Evolutionary conservation across 805 yeast species (phyloP).

Genomic region (Kodamaea neixiangensis): DNA sequence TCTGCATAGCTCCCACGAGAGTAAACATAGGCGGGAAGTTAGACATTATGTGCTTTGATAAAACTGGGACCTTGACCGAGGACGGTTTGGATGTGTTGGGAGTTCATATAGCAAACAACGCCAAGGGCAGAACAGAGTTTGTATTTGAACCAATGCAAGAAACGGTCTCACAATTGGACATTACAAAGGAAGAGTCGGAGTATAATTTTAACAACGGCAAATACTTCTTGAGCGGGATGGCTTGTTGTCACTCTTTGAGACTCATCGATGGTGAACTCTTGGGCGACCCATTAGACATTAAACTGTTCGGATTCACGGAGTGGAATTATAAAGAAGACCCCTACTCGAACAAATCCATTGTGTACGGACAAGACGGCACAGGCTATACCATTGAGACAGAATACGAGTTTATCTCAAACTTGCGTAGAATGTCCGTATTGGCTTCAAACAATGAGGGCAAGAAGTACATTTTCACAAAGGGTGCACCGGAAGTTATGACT

Average conservation of each 20-base stretch:
- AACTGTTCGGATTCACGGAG: slow-evolving; percentile 88
- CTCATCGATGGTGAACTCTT: slow-evolving; percentile 73
- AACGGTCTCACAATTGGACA: slow-evolving; percentile 18
- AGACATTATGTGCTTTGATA: slow-evolving; percentile 90
- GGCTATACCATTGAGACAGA: slow-evolving; percentile 42
- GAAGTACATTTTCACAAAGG: slow-evolving; percentile 64
- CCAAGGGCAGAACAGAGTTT: slow-evolving; percentile 40
- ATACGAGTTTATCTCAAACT: slow-evolving; percentile 81
- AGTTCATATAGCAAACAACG: slow-evolving; percentile 45
- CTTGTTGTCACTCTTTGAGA: slow-evolving; percentile 87
- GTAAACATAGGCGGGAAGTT: slow-evolving; percentile 96
- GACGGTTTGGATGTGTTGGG: slow-evolving; percentile 91
- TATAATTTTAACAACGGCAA: slow-evolving; percentile 34
- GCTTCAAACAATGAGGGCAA: slow-evolving; percentile 17
- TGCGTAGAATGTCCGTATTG: slow-evolving; percentile 90
- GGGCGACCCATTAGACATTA: slow-evolving; percentile 92
- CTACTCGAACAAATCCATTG: slow-evolving; percentile 27
- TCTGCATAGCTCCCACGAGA: slow-evolving; percentile 91
- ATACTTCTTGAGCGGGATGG: slow-evolving; percentile 47
- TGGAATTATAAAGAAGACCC: slow-evolving; percentile 78
- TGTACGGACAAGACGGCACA: slow-evolving; percentile 8
- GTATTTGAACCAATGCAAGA: slow-evolving; percentile 28
- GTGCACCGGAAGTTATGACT: slow-evolving; percentile 94
- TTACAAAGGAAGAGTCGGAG: slow-evolving; percentile 1
- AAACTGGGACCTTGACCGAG: slow-evolving; percentile 96